These are phyloP conservation scores for Spergularia bocconei DNA, from an alignment of 148 eudicot genomes.

Conservation along the genomic window DNA sequence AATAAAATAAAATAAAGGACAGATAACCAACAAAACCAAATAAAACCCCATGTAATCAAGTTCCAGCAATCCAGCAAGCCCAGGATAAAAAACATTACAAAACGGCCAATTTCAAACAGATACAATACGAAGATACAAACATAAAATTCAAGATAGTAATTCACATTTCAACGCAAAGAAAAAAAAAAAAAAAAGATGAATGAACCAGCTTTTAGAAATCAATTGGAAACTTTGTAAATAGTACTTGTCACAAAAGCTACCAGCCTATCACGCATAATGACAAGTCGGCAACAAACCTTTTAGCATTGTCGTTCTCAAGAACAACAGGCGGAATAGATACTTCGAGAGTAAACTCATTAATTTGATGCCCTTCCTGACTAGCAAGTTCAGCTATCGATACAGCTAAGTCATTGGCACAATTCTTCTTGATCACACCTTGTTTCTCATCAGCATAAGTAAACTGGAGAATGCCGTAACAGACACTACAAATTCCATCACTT, in stretches of 20 bases:
- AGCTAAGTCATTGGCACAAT: conserved; percentile 60
- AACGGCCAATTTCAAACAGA: neutral
- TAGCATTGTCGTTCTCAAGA: conserved; percentile 55
- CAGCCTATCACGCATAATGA: conserved; percentile 4
- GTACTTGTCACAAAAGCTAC: neutral
- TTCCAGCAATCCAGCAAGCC: neutral
- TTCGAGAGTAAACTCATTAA: conserved; percentile 66
- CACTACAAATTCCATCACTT: conserved; percentile 42
- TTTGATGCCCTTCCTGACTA: conserved; percentile 49
- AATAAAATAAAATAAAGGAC: neutral
- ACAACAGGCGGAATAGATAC: conserved; percentile 65
- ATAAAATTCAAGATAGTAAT: neutral
- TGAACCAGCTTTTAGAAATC: no score
- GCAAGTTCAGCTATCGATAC: conserved; percentile 45
- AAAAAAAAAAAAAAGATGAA: no score
- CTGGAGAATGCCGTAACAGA: conserved; percentile 82
- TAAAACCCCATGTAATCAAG: conserved; percentile 1
- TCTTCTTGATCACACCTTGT: conserved; percentile 33
- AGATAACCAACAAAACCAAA: neutral
- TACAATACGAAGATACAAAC: neutral
- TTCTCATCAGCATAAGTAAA: conserved; percentile 50
- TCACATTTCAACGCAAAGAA: neutral
- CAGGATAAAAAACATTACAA: neutral
- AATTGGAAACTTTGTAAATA: neutral
- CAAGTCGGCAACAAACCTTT: conserved; percentile 44